Evolutionary conservation across 371 early-diverging fungal species (phyloP).

Genomic region (Mucor ambiguus): DNA sequence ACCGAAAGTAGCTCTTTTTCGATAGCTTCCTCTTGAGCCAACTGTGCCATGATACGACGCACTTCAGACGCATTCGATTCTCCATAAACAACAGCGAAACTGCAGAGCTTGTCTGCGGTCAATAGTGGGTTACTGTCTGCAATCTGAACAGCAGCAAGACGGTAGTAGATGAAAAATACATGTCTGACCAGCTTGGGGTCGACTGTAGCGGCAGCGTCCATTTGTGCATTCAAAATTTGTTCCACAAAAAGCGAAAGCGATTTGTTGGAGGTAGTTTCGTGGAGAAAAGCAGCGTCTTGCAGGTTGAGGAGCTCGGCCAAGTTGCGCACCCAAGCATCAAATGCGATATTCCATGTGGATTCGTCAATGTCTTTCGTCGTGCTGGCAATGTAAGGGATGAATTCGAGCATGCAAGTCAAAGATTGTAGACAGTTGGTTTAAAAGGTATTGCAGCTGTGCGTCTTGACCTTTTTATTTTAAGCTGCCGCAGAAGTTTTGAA

Average conservation of each 20-base stretch:
- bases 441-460: background rate
- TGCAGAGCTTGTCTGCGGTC: background rate
- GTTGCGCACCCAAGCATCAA: slow-evolving; percentile 22
- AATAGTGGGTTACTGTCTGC: background rate
- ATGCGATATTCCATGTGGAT: slow-evolving; percentile 22
- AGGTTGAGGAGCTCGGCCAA: slow-evolving; percentile 23
- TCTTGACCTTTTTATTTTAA: background rate
- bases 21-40: slow-evolving; percentile 26
- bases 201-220: slow-evolving; percentile 1
- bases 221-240: slow-evolving; percentile 20
- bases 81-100: slow-evolving; percentile 44
- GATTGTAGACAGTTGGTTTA: background rate
- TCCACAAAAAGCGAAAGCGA: slow-evolving; percentile 24
- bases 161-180: slow-evolving; percentile 27
- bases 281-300: slow-evolving; percentile 15
- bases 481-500: background rate
- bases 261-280: slow-evolving; percentile 10
- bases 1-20: slow-evolving; percentile 28
- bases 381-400: slow-evolving; percentile 29
- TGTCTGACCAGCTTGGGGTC: slow-evolving; percentile 2
- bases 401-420: slow-evolving; percentile 17
- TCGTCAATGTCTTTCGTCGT: slow-evolving; percentile 11
- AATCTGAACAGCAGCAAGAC: slow-evolving; percentile 2
- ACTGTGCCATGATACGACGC: slow-evolving; percentile 34
- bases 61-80: slow-evolving; percentile 39